phyloP scores from a whole-genome alignment of 1,139 yeast genomes.

The Debaryomyces sp. region DNA sequence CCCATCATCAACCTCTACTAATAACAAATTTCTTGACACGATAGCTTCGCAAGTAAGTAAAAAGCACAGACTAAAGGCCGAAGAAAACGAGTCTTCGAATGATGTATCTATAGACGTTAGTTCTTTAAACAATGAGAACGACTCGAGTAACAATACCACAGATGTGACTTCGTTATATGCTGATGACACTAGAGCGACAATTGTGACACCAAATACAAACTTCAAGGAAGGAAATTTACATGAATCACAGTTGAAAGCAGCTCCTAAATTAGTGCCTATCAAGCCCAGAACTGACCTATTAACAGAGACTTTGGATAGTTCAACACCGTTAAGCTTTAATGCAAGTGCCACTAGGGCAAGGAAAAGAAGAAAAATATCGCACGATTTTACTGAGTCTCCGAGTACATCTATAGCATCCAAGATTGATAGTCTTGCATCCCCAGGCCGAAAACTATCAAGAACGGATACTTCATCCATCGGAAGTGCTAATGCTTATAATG shows the following conservation, averaged over 20 bases:
- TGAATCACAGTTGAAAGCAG: slow-evolving; percentile 10
- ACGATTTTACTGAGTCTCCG: slow-evolving; percentile 30
- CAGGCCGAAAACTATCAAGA: slow-evolving; percentile 21
- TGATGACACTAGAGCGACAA: slow-evolving; percentile 18
- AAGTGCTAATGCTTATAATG: slow-evolving; percentile 13
- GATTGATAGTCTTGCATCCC: slow-evolving; percentile 42
- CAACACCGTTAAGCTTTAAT: slow-evolving; percentile 1
- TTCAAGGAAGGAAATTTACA: background rate
- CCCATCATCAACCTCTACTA: slow-evolving; percentile 15
- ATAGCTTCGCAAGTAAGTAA: slow-evolving; percentile 17
- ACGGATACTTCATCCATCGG: slow-evolving; percentile 10
- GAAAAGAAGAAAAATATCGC: slow-evolving; percentile 11
- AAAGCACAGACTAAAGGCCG: slow-evolving; percentile 2
- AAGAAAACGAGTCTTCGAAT: slow-evolving; percentile 8
- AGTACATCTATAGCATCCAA: slow-evolving; percentile 41
- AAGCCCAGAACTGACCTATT: slow-evolving; percentile 7
- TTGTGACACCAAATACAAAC: slow-evolving; percentile 37
- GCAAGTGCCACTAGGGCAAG: slow-evolving; percentile 1
- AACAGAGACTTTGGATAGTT: slow-evolving; percentile 5
- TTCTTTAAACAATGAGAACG: slow-evolving; percentile 21
- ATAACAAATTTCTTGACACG: slow-evolving; percentile 25
- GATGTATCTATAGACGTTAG: slow-evolving; percentile 28
- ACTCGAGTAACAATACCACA: background rate
- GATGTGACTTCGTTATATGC: slow-evolving; percentile 32
- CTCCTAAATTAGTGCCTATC: slow-evolving; percentile 11